These are phyloP conservation scores for Vaccinium corymbosum DNA, from an alignment of 148 eudicot species.

Conservation along the genomic window DNA sequence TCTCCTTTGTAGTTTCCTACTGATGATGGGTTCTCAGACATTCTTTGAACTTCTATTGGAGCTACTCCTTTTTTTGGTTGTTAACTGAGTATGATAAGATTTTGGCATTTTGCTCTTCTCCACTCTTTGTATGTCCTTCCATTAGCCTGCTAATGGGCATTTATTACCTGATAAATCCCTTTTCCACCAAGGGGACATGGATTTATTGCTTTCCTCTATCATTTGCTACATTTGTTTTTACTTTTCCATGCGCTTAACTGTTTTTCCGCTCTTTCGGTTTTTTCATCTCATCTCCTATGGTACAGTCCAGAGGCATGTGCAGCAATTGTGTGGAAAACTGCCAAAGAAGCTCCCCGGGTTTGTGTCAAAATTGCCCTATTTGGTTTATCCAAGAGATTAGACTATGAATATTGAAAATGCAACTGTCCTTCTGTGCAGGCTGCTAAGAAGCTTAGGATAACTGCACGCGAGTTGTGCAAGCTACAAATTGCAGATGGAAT, in stretches of 20 bases:
- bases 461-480: slow-evolving; percentile 63
- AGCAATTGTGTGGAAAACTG: slow-evolving; percentile 82
- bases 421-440: slow-evolving; percentile 43
- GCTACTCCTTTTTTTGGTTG: background rate
- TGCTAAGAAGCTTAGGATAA: slow-evolving; percentile 76
- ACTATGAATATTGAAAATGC: background rate
- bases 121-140: background rate
- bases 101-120: background rate
- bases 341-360: slow-evolving; percentile 87
- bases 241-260: background rate
- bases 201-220: background rate
- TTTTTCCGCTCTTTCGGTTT: background rate
- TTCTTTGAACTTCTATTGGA: background rate
- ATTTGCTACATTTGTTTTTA: background rate
- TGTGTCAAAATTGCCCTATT: background rate
- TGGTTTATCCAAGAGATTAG: slow-evolving; percentile 10
- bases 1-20: background rate
- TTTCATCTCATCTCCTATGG: slow-evolving; percentile 17
- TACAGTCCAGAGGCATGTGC: slow-evolving; percentile 97
- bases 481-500: slow-evolving; percentile 69
- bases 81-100: background rate
- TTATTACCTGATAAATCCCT: background rate
- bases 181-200: background rate
- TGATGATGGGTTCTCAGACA: background rate
- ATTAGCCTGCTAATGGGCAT: background rate